Base-by-base conservation (phyloP, 805 yeast genomes). In the Saturnispora dispora region DNA sequence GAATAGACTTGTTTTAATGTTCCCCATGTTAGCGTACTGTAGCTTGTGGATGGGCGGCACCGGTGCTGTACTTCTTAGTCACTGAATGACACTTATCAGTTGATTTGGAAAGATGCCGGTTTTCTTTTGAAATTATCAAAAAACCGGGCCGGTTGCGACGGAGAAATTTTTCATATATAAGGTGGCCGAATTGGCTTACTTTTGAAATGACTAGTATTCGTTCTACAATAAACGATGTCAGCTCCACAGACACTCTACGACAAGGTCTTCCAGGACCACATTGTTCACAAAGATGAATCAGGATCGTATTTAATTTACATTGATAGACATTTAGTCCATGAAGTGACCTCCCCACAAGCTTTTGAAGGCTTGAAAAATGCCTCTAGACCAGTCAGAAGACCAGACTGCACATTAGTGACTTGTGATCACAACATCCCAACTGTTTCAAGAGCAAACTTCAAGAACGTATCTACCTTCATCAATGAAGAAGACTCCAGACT, bases 311-410 rank as follows among this genome's bases (percentile, higher is more conserved):
- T 93, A 56, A 71, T 93, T 55, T 93, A 88, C 70, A 91, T 93
- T 54, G 99, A 93, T 71, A 87, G 99, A 71, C 99, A 93, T 70
- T 76, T 93, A 59, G 96, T 93, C 47, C 99, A 93, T 69, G 99
- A 93, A 72, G 99, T 93, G 49, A 93, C 99, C 2, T 91, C 98
- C 28, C 99, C 99, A 35, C 99, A 93, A 71, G 99, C 99, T 10
- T 93, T 93, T 65, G 99, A 93, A 72, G 99, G 99, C 47, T 78
- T 93, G 61, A 78, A 76, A 57, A 85, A 82, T 63, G 96, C 97
- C 15, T 87, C 85, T 46, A 83, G 99, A 75, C 67, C 69, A 53
- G 96, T 93, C 50, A 85, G 99, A 76, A 82, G 99, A 73, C 74
- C 76, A 8, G 96, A 90, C 69, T 87, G 96, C 72, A 88, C 97